Percentiles rank a stretch among this genome's conserved stretches.
Evolutionary conservation across 2,329 filamentous ascomycete genomes (phyloP).

Genomic region (Fusarium sterilihyphosum): DNA sequence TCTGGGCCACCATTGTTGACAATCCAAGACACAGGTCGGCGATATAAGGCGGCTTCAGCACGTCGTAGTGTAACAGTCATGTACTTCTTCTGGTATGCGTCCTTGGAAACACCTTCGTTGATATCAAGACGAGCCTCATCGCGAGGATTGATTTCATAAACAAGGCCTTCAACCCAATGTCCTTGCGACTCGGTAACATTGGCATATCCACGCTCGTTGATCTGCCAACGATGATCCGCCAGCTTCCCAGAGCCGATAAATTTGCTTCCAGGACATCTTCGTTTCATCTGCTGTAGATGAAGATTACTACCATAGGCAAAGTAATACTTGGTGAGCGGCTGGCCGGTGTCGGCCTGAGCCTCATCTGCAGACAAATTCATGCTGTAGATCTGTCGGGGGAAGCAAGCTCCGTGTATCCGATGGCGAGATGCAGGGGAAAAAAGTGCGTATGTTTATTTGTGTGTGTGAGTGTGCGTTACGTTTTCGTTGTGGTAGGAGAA

Average conservation of each 20-base stretch:
- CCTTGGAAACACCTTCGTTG: constrained; percentile 53
- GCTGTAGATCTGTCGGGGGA: constrained; percentile 34
- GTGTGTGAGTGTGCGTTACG: constrained; percentile 6
- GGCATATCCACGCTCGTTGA: constrained; percentile 59
- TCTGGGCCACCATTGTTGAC: constrained; percentile 50
- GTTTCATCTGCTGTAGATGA: constrained; percentile 56
- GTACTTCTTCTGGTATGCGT: constrained; percentile 51
- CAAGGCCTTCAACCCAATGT: constrained; percentile 53
- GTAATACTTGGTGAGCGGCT: constrained; percentile 50
- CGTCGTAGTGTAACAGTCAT: constrained; percentile 48
- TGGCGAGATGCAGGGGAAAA: constrained; percentile 5
- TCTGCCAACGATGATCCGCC: constrained; percentile 55
- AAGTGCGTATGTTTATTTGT: not conserved
- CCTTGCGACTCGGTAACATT: constrained; percentile 52
- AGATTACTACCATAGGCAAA: constrained; percentile 61
- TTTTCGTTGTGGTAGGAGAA: constrained; percentile 11
- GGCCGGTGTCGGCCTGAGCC: constrained; percentile 26
- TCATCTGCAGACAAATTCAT: constrained; percentile 38
- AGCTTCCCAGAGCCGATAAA: constrained; percentile 53
- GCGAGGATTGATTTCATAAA: constrained; percentile 51
- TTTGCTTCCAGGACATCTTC: constrained; percentile 53
- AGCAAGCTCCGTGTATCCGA: constrained; percentile 40
- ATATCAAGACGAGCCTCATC: constrained; percentile 54
- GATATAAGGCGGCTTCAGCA: constrained; percentile 48
- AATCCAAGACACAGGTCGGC: constrained; percentile 51